These are phyloP conservation scores for Neoconidiobolus thromboides DNA, from an alignment of 371 early-diverging fungal species.

Conservation along the genomic window DNA sequence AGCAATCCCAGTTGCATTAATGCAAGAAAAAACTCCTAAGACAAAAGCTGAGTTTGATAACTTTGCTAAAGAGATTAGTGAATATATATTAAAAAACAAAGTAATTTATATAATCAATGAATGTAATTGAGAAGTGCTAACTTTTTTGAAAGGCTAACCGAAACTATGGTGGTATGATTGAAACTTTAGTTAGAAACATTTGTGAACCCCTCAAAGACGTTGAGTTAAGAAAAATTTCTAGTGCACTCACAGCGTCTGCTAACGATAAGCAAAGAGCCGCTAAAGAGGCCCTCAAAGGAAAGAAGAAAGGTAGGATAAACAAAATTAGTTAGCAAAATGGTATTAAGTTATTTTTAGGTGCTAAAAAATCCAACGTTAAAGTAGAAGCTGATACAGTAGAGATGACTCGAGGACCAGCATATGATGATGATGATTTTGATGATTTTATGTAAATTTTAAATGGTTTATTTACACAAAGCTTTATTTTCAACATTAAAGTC, in stretches of 20 bases:
- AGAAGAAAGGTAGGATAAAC: conserved; percentile 26
- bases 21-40: conserved; percentile 24
- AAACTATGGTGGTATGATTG: conserved; percentile 44
- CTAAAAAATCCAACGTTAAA: conserved; percentile 5
- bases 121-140: neutral
- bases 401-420: conserved; percentile 6
- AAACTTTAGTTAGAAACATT: conserved; percentile 57
- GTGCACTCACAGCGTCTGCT: conserved; percentile 55
- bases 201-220: conserved; percentile 55
- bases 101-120: conserved; percentile 17
- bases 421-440: conserved; percentile 10
- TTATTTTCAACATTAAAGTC: too few relatives aligned
- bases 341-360: neutral
- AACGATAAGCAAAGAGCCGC: conserved; percentile 78
- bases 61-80: conserved; percentile 43
- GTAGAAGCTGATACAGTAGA: conserved; percentile 7
- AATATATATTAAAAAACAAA: conserved; percentile 45
- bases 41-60: conserved; percentile 67
- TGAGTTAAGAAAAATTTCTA: conserved; percentile 59
- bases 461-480: neutral
- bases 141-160: conserved; percentile 7
- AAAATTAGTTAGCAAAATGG: neutral
- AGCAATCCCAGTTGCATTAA: neutral
- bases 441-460: conserved; percentile 9
- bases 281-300: conserved; percentile 41